Evolutionary conservation across 148 eudicot genomes (phyloP).

Genomic region (Chenopodium album): DNA sequence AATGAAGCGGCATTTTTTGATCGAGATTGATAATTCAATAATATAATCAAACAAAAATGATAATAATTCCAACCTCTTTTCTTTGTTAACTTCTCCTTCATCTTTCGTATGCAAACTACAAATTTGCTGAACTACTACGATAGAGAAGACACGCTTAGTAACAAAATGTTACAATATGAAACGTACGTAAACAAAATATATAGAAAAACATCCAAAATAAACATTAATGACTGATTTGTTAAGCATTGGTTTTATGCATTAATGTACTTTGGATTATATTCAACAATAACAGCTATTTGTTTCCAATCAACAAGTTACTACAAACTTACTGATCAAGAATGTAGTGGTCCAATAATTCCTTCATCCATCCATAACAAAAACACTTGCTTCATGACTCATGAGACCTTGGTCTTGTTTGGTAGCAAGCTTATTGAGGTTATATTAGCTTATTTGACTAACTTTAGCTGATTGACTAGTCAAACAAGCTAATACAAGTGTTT

Average conservation of each 20-base stretch:
- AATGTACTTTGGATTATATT: conserved; percentile 6
- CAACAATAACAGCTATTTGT: neutral
- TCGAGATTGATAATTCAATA: too few relatives aligned
- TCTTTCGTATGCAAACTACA: neutral
- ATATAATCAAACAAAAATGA: neutral
- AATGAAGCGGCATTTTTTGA: too few relatives aligned
- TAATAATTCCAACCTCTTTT: neutral
- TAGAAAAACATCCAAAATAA: neutral
- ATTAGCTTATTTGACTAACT: too few relatives aligned
- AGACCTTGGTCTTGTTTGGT: neutral
- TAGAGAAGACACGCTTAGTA: neutral
- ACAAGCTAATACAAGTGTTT: too few relatives aligned
- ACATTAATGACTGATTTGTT: neutral
- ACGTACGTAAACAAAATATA: neutral
- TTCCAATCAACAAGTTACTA: neutral
- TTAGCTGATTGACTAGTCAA: too few relatives aligned
- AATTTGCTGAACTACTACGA: neutral
- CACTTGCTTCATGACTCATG: neutral
- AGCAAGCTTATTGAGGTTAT: too few relatives aligned
- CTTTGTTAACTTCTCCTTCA: neutral
- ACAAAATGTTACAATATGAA: neutral
- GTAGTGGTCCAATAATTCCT: neutral
- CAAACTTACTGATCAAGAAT: neutral
- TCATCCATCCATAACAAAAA: neutral
- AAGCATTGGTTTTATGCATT: conserved; percentile 1